Percentiles rank a stretch among this genome's conserved stretches.
phyloP scores from a whole-genome alignment of 139 green algal species.

The Chara braunii region DNA sequence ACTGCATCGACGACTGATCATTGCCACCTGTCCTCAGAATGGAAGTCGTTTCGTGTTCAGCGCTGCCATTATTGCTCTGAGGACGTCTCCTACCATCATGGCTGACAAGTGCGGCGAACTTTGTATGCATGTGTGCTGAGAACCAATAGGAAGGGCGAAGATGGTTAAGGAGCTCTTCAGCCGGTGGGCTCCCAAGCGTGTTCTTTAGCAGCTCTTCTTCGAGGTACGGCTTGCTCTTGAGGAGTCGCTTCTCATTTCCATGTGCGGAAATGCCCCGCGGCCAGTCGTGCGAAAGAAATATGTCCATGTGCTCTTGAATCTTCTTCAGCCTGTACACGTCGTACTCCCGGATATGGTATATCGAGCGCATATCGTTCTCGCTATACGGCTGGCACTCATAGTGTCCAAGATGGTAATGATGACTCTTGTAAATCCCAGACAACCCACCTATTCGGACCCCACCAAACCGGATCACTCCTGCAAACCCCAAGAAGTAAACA shows the following conservation, averaged over 20 bases:
- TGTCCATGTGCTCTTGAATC: constrained; percentile 62
- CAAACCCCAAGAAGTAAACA: constrained; percentile 90
- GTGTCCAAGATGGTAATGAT: constrained; percentile 70
- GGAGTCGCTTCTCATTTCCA: constrained; percentile 67
- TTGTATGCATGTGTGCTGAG: constrained; percentile 87
- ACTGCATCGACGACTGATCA: neutral
- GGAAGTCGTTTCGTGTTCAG: too few species aligned
- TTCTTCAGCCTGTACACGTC: constrained; percentile 68
- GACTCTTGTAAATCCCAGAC: constrained; percentile 80
- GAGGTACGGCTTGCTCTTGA: constrained; percentile 78
- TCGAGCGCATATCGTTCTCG: constrained; percentile 58
- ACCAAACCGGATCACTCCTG: constrained; percentile 81
- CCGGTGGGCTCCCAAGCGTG: constrained; percentile 41
- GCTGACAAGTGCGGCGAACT: constrained; percentile 78
- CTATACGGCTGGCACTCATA: constrained; percentile 78
- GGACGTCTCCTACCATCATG: too few species aligned
- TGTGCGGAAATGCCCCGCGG: constrained; percentile 69
- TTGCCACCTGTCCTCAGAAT: too few species aligned
- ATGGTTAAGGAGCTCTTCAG: constrained; percentile 33
- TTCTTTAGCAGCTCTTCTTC: constrained; percentile 40
- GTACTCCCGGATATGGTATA: constrained; percentile 86
- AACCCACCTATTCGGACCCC: constrained; percentile 86
- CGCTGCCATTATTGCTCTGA: neutral
- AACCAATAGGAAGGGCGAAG: constrained; percentile 90
- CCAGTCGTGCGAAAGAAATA: constrained; percentile 97